Evolutionary conservation across 805 yeast genomes (phyloP).

Genomic region (Metschnikowia baotianmanensis): DNA sequence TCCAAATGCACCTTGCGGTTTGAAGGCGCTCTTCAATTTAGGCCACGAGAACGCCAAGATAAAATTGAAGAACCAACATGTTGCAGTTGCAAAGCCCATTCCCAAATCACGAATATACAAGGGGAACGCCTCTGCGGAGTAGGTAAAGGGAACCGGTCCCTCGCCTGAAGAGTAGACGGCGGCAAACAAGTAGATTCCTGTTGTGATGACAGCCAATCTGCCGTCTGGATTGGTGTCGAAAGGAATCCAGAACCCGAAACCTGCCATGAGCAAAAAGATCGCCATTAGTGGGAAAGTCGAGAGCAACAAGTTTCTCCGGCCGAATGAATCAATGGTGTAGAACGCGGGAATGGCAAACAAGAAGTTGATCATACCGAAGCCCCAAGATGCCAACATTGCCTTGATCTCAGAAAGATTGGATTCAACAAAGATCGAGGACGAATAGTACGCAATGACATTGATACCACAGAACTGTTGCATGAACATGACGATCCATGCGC

Average conservation of each 20-base stretch:
- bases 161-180: constrained; percentile 79
- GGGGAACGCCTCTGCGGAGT: constrained; percentile 83
- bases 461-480: constrained; percentile 93
- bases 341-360: constrained; percentile 82
- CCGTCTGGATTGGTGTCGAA: constrained; percentile 42
- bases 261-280: constrained; percentile 57
- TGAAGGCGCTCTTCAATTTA: constrained; percentile 59
- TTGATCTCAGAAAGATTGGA: constrained; percentile 61
- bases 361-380: constrained; percentile 80
- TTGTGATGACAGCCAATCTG: constrained; percentile 63
- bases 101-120: constrained; percentile 77
- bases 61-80: constrained; percentile 73
- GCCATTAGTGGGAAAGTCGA: constrained; percentile 64
- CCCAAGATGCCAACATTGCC: constrained; percentile 79
- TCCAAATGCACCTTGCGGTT: constrained; percentile 83
- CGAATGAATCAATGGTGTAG: constrained; percentile 73
- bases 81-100: constrained; percentile 75
- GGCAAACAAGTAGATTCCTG: constrained; percentile 73
- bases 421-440: constrained; percentile 69
- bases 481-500: constrained; percentile 79
- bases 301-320: constrained; percentile 62
- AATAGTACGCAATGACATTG: constrained; percentile 83
- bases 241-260: constrained; percentile 71
- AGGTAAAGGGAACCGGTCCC: constrained; percentile 89
- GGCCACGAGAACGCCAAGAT: constrained; percentile 80